These are phyloP conservation scores for Penicillium lividum DNA, from an alignment of 495 filamentous ascomycete genomes.

Conservation along the genomic window DNA sequence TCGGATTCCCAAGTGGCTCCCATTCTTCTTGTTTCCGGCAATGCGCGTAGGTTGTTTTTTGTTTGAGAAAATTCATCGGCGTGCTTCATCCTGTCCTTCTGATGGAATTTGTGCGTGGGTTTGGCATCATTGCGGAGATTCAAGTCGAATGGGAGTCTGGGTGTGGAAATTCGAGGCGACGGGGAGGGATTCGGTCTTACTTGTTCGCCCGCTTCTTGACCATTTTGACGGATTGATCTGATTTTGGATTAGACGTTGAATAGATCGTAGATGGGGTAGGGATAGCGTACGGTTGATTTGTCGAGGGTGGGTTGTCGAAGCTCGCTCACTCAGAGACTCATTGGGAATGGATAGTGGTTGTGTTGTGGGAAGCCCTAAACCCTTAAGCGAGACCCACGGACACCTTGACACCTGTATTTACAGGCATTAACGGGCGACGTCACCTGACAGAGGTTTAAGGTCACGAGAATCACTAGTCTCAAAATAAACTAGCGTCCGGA, in stretches of 20 bases:
- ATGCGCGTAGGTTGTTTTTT: conserved; percentile 19
- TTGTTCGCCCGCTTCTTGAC: conserved; percentile 99
- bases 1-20: conserved; percentile 25
- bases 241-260: conserved; percentile 6
- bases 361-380: conserved; percentile 51
- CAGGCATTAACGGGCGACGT: background rate
- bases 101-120: conserved; percentile 20
- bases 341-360: conserved; percentile 43
- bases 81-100: background rate
- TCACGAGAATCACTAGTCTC: conserved; percentile 11
- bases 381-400: conserved; percentile 44
- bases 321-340: conserved; percentile 39
- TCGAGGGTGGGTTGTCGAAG: conserved; percentile 50
- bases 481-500: conserved; percentile 21
- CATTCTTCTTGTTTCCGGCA: conserved; percentile 20
- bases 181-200: conserved; percentile 53
- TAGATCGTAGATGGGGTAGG: conserved; percentile 24
- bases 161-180: conserved; percentile 20
- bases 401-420: conserved; percentile 2
- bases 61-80: conserved; percentile 1
- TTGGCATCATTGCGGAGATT: conserved; percentile 36
- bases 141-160: conserved; percentile 30
- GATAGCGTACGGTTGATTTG: conserved; percentile 48
- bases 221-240: conserved; percentile 78
- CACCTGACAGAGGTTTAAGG: conserved; percentile 8